phyloP scores from a whole-genome alignment of 352 stramenopile genomes.

The Globisporangium abappressorium region DNA sequence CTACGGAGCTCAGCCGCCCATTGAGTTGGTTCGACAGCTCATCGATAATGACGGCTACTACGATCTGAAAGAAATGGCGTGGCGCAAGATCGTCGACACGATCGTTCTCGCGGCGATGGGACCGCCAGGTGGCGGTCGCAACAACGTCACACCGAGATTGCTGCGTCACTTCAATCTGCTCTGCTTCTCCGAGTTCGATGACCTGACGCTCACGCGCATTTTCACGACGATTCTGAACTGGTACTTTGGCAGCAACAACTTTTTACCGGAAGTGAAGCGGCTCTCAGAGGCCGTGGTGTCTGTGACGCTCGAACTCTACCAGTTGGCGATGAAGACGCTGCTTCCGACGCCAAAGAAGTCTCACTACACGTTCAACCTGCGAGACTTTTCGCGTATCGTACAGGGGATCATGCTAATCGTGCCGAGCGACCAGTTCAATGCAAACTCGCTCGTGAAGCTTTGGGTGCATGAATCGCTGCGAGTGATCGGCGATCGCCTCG shows the following conservation, averaged over 20 bases:
- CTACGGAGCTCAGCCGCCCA: slow-evolving; percentile 91
- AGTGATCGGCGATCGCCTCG: slow-evolving; percentile 93
- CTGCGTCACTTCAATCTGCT: slow-evolving; percentile 93
- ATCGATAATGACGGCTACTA: slow-evolving; percentile 91
- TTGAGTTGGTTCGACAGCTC: slow-evolving; percentile 91
- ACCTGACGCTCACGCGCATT: slow-evolving; percentile 90
- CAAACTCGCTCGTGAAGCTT: slow-evolving; percentile 84
- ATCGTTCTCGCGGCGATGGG: slow-evolving; percentile 91
- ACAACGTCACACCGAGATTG: slow-evolving; percentile 88
- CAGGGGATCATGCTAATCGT: slow-evolving; percentile 92
- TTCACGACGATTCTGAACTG: slow-evolving; percentile 91
- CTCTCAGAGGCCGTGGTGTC: slow-evolving; percentile 79
- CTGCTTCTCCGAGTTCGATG: slow-evolving; percentile 93
- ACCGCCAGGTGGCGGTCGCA: slow-evolving; percentile 87
- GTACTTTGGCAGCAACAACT: slow-evolving; percentile 74
- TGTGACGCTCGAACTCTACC: slow-evolving; percentile 91
- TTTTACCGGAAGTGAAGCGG: slow-evolving; percentile 68
- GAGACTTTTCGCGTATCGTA: slow-evolving; percentile 92
- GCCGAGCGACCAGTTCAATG: slow-evolving; percentile 77
- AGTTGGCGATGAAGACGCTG: slow-evolving; percentile 76
- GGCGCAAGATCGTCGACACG: slow-evolving; percentile 90
- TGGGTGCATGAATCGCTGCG: slow-evolving; percentile 94
- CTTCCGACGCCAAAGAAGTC: slow-evolving; percentile 93
- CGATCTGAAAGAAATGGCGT: slow-evolving; percentile 93
- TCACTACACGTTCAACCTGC: slow-evolving; percentile 96